Percentiles rank a stretch among this genome's conserved stretches.
These are phyloP conservation scores for Cryoendolithus antarcticus DNA, from an alignment of 2,329 filamentous ascomycete genomes.

Conservation along the genomic window DNA sequence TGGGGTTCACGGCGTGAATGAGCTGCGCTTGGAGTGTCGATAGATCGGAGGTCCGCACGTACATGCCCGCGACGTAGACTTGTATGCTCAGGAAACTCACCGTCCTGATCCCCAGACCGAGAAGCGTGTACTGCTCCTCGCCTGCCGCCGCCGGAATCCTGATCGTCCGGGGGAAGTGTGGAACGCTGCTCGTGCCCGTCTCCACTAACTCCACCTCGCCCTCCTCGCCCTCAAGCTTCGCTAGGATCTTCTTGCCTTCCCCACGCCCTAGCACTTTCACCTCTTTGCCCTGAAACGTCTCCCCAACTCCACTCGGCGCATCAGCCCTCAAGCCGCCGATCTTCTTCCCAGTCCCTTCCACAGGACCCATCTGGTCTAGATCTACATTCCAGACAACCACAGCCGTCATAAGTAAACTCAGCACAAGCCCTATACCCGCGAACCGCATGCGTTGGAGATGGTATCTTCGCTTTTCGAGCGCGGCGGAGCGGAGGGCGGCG, in stretches of 20 bases:
- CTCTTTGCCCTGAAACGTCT: constrained; percentile 41
- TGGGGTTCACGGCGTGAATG: constrained; percentile 60
- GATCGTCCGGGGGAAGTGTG: constrained; percentile 64
- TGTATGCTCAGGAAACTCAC: constrained; percentile 84
- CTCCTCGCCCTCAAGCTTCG: constrained; percentile 38
- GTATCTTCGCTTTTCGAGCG: constrained; percentile 19
- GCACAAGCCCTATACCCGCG: constrained; percentile 23
- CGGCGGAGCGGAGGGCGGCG: constrained; percentile 14
- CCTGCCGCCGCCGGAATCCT: constrained; percentile 40
- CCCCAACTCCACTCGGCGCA: constrained; percentile 20
- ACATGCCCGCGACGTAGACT: constrained; percentile 93
- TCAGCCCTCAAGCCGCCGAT: constrained; percentile 20
- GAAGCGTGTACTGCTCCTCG: constrained; percentile 65
- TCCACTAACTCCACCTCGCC: constrained; percentile 53
- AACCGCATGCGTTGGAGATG: constrained; percentile 23
- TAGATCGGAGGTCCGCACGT: constrained; percentile 75
- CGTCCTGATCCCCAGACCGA: constrained; percentile 76
- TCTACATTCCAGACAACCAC: constrained; percentile 22
- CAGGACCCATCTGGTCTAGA: constrained; percentile 20
- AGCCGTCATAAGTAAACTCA: constrained; percentile 19
- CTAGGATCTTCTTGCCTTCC: constrained; percentile 36
- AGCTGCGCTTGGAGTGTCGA: constrained; percentile 66
- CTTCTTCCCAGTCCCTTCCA: constrained; percentile 12
- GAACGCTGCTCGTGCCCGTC: constrained; percentile 73
- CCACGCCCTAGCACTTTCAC: constrained; percentile 53